A percentile compares a stretch with the other conserved stretches of the same genome.
These are phyloP conservation scores for Penicillium argentinense DNA, from an alignment of 495 filamentous ascomycete species.

Conservation along the genomic window DNA sequence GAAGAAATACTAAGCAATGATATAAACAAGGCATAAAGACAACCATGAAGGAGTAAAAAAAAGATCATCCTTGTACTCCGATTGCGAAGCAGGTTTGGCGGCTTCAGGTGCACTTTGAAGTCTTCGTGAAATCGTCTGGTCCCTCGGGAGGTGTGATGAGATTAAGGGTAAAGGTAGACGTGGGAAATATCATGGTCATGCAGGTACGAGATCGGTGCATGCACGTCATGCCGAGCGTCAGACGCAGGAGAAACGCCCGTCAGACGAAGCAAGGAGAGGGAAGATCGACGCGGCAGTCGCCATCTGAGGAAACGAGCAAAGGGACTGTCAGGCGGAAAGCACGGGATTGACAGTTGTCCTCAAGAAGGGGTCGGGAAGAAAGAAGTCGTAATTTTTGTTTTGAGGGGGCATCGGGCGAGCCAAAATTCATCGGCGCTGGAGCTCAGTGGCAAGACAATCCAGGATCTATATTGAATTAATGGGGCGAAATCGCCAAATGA, in stretches of 20 bases:
- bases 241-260: constrained; percentile 3
- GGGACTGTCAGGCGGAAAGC: constrained; percentile 3
- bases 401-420: constrained; percentile 4
- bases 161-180: constrained; percentile 17
- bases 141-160: not conserved
- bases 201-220: constrained; percentile 8
- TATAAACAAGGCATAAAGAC: constrained; percentile 13
- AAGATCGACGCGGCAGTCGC: constrained; percentile 10
- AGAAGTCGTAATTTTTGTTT: constrained; percentile 26
- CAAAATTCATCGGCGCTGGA: constrained; percentile 36
- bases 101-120: not conserved
- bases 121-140: constrained; percentile 3
- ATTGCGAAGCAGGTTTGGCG: constrained; percentile 1
- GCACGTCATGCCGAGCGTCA: constrained; percentile 8
- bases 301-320: constrained; percentile 1
- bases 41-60: constrained; percentile 20
- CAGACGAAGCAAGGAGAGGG: constrained; percentile 7
- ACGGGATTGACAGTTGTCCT: constrained; percentile 10
- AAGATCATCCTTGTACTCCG: constrained; percentile 15
- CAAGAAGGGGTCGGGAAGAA: constrained; percentile 8
- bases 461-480: constrained; percentile 34
- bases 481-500: not conserved
- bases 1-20: constrained; percentile 9
- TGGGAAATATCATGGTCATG: constrained; percentile 10
- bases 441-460: constrained; percentile 43